Conservation (phyloP, 1,284 basidiomycete genomes). For the Apiotrichum sp. region DNA sequence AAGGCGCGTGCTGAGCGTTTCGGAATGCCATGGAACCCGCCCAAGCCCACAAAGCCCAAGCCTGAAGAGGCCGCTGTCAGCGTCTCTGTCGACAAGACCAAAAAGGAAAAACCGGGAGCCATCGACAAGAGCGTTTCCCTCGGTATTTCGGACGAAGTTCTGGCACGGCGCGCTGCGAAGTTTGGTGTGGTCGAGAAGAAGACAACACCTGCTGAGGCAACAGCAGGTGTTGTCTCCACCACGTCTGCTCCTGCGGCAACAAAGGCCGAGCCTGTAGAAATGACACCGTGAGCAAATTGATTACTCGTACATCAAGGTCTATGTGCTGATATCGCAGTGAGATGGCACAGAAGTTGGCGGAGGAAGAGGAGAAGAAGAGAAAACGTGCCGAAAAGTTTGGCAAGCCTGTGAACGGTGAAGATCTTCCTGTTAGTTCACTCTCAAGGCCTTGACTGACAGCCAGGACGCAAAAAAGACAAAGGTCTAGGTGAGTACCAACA, state of each 20-base stretch:
- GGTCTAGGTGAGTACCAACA: slow-evolving; percentile 34
- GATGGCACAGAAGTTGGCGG: slow-evolving; percentile 28
- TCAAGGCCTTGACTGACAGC: neutral
- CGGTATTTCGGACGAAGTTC: slow-evolving; percentile 35
- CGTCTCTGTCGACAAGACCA: slow-evolving; percentile 4
- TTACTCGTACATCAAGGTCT: neutral
- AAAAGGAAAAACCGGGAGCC: slow-evolving; percentile 21
- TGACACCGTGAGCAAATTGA: slow-evolving; percentile 28
- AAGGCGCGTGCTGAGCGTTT: slow-evolving; percentile 46
- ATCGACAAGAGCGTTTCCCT: slow-evolving; percentile 30
- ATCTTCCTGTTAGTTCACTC: slow-evolving; percentile 25
- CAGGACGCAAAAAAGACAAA: slow-evolving; percentile 43
- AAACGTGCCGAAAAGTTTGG: slow-evolving; percentile 49
- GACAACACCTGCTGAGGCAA: slow-evolving; percentile 6
- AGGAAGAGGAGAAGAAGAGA: slow-evolving; percentile 49
- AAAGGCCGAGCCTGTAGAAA: slow-evolving; percentile 9
- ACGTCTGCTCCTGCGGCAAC: neutral
- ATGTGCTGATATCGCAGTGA: slow-evolving; percentile 24
- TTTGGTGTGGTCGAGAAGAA: slow-evolving; percentile 40
- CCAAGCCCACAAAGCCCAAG: slow-evolving; percentile 10
- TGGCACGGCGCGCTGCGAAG: slow-evolving; percentile 42
- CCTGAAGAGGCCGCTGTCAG: slow-evolving; percentile 8
- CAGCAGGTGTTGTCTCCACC: no score
- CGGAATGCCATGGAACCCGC: slow-evolving; percentile 37
- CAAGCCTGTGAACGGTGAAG: slow-evolving; percentile 7